Base-by-base conservation (phyloP, 495 filamentous ascomycete genomes). In the Penicillium maclennaniae region DNA sequence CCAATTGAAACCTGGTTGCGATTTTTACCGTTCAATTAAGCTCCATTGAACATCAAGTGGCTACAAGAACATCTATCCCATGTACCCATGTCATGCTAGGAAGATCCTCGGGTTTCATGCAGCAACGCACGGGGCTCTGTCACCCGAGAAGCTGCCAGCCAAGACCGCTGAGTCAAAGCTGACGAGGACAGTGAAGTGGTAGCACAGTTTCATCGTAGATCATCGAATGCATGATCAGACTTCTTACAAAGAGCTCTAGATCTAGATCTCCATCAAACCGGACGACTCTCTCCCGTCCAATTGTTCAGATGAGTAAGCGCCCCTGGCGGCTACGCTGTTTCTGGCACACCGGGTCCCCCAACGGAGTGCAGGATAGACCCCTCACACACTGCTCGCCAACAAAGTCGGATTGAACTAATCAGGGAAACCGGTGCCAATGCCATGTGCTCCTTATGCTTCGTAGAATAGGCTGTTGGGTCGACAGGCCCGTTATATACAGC, bases 291-390 rank as follows among this genome's bases (percentile, higher is more conserved):
- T 17, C 28, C 38, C 38, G 19, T n/a, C 34, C 34, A 37, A 37
- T 37, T 37, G 10, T 16, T 9, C 3, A 37, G 47, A 50, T 50
- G 53, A 55, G 27, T 55, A 47, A 55, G 53, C 53, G 39, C 23
- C 23, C 23, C 23, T 5, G 5, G 23, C 52, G 45, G 45, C 39
- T 37, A 54, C n/a, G 45, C 8, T 48, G 16, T 40, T 55, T 45
- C 46, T 43, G 21, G 45, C 41, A 55, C 53, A 55, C 53, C 53
- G 53, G 38, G 42, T 41, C 15, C 28, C 39, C 28, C 37, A 54
- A 14, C 16, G 17, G 31, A 41, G 9, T 7, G 19, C 8, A 34
- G 10, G 10, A 34, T 34, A 14, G 14, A 23, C 23, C 23, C 23
- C 23, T 34, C 31, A 1, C 5, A 34, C 15, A 1, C 8, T 34